phyloP scores from a whole-genome alignment of 306 rosid genomes.

The Geum urbanum region DNA sequence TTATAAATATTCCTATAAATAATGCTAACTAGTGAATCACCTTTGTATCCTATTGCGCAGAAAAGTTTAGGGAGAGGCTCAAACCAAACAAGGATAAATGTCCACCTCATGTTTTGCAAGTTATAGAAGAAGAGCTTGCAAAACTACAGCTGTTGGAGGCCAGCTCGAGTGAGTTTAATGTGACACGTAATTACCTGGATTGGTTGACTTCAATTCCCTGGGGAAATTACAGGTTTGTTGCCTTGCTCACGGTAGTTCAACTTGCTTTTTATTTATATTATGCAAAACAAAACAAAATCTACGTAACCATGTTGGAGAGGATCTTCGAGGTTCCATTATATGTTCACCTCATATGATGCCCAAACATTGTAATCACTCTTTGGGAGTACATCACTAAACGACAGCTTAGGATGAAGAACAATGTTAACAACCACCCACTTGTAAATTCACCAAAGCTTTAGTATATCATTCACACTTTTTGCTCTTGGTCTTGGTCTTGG shows the following conservation, averaged over 20 bases:
- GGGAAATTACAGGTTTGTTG: slow-evolving; percentile 87
- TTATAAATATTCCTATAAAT: slow-evolving; percentile 13
- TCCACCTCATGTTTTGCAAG: slow-evolving; percentile 91
- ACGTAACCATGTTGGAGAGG: not conserved
- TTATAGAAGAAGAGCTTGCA: slow-evolving; percentile 93
- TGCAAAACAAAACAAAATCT: not conserved
- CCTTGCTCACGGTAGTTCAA: slow-evolving; percentile 9
- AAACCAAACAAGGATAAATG: slow-evolving; percentile 91
- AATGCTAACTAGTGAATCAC: slow-evolving; percentile 19
- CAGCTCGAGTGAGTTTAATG: slow-evolving; percentile 96
- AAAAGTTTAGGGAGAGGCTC: slow-evolving; percentile 87
- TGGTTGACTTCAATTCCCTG: slow-evolving; percentile 98
- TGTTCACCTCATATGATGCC: not conserved
- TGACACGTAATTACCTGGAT: slow-evolving; percentile 95
- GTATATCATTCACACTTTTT: not conserved
- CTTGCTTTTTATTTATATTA: not conserved
- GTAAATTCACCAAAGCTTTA: not conserved
- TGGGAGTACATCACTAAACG: not conserved
- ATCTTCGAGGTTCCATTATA: not conserved
- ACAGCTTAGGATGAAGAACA: not conserved
- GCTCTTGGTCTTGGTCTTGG: not conserved
- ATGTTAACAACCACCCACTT: not conserved
- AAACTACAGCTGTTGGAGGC: slow-evolving; percentile 92
- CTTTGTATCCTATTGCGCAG: slow-evolving; percentile 35
- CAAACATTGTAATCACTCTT: no score